Conservation (phyloP, 768 basidiomycete genomes). For the Russula brevipes region DNA sequence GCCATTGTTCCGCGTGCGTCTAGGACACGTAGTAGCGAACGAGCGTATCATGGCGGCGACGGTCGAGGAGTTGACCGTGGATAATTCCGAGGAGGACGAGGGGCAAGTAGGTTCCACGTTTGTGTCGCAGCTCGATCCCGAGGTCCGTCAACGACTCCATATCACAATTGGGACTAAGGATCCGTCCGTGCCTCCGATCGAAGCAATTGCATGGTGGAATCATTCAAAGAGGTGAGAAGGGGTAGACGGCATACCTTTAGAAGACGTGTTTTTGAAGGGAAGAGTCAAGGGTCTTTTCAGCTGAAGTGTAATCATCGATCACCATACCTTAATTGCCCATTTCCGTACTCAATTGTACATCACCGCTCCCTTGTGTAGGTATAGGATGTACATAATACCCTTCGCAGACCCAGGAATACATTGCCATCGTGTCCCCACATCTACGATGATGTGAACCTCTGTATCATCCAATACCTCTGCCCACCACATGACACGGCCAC, state of each 20-base stretch:
- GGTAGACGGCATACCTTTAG: conserved; percentile 32
- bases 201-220: conserved; percentile 64
- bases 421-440: no score
- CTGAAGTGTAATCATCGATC: background rate
- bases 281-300: conserved; percentile 29
- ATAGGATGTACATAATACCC: no score
- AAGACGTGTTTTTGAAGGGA: conserved; percentile 31
- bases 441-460: no score
- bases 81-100: conserved; percentile 29
- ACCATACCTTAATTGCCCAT: background rate
- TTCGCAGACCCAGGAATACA: background rate
- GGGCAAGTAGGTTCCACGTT: conserved; percentile 45
- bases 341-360: background rate
- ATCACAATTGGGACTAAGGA: conserved; percentile 79
- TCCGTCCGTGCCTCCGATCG: conserved; percentile 51
- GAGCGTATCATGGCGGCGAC: conserved; percentile 74
- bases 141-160: conserved; percentile 56
- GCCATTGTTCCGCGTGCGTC: conserved; percentile 54
- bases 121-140: conserved; percentile 41
- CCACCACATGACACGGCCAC: no score
- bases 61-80: conserved; percentile 52
- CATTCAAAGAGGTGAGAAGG: conserved; percentile 41
- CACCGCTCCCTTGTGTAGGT: background rate
- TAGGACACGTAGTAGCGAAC: conserved; percentile 69
- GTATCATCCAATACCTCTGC: no score